A percentile compares a stretch with the other conserved stretches of the same genome.
Conservation (phyloP, 495 filamentous ascomycete species). For the Achaetomiella virescens region DNA sequence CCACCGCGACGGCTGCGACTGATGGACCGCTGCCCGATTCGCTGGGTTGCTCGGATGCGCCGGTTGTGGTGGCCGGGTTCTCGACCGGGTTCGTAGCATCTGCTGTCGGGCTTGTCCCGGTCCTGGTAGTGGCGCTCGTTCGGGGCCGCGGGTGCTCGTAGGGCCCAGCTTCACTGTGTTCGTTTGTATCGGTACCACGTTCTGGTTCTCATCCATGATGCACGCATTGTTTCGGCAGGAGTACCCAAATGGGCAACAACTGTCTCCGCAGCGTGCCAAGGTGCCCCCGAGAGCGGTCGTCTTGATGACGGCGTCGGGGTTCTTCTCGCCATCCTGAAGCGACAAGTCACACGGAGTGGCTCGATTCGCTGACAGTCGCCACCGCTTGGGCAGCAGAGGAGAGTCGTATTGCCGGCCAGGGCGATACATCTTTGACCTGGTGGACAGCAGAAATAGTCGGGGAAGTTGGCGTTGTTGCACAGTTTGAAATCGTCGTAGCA, state of each 20-base stretch:
- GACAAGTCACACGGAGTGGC: slow-evolving; percentile 66
- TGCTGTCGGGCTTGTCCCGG: slow-evolving; percentile 2
- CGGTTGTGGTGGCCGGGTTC: neutral
- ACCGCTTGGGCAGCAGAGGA: slow-evolving; percentile 70
- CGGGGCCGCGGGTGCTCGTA: slow-evolving; percentile 12
- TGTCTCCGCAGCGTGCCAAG: slow-evolving; percentile 52
- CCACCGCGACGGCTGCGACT: slow-evolving; percentile 21
- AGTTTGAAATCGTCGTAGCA: slow-evolving; percentile 29
- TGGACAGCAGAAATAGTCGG: slow-evolving; percentile 71
- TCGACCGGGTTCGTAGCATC: neutral
- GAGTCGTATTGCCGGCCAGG: slow-evolving; percentile 60
- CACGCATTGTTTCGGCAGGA: slow-evolving; percentile 50
- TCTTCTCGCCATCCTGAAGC: slow-evolving; percentile 54
- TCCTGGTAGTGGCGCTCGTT: slow-evolving; percentile 3
- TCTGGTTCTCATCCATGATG: slow-evolving; percentile 35
- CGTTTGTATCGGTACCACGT: slow-evolving; percentile 17
- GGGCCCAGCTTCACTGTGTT: slow-evolving; percentile 19
- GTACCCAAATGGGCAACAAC: slow-evolving; percentile 79
- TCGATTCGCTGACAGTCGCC: slow-evolving; percentile 57
- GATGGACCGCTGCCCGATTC: slow-evolving; percentile 8
- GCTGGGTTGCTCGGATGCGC: neutral
- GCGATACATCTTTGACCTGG: slow-evolving; percentile 53
- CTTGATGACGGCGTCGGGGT: slow-evolving; percentile 60
- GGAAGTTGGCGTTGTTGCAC: slow-evolving; percentile 52
- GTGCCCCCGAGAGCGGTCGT: slow-evolving; percentile 55